Base-by-base conservation (phyloP, 2,329 filamentous ascomycete genomes). In the Penicillium sp. region DNA sequence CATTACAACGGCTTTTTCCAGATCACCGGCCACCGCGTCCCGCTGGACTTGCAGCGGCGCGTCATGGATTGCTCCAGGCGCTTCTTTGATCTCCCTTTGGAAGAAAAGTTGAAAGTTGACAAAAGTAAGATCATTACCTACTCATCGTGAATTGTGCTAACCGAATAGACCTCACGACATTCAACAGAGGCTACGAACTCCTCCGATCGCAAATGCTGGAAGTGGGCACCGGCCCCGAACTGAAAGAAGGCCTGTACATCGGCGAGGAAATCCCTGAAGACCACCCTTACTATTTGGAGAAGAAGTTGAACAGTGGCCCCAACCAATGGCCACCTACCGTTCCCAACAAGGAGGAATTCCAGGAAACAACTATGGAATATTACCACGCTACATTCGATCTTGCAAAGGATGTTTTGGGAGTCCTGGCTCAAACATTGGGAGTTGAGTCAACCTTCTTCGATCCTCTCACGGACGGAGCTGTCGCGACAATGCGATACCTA, bases 231-330 rank as follows among this genome's bases (percentile, higher is more conserved):
- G 66, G 71, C 3, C 76, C 76, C 2, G 77, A 80, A 33, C 67
- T 78, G 4, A 79, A 79, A 58, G 76, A 78, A 57, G 76, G 76
- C 0, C 72, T 74, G 31, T 78, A 76, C 61, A 75, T 79, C 33
- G 75, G 76, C 54, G 72, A 75, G 44, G 76, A 79, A 47, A 74
- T 78, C 25, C 61, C 74, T 1, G 64, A 62, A 34, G 65, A 72
- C 6, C 74, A 78, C 50, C 73, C 72, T 0, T 74, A 76, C 62
- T 74, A 72, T 49, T 7, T 73, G 5, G 65, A 72, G 51, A 72
- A 74, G 57, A 74, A 73, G 45, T 64, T 76, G 29, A 75, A 75
- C 57, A 70, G 67, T 4, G 75, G 75, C 0, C 76, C 76, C 1
- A 78, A 78, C 61, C 69, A 72, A 59, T 78, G 75, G 75, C 76